Conservation (phyloP, 257 asterid species). For the Datura wrightii region DNA sequence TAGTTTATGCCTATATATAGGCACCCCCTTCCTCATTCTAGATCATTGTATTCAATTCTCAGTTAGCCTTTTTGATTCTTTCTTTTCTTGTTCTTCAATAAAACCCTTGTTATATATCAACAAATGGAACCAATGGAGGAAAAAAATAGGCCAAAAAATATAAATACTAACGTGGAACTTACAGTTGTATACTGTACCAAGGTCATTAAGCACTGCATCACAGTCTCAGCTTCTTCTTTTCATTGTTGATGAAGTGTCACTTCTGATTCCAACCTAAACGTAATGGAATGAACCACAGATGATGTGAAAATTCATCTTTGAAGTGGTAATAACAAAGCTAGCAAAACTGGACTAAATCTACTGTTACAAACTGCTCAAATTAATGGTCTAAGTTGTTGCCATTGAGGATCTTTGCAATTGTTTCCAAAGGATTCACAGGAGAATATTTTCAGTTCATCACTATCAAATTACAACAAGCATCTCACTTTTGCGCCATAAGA, state of each 20-base stretch:
- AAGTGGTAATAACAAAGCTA: constrained; percentile 15
- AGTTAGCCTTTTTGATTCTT: no score
- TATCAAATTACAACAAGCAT: constrained; percentile 35
- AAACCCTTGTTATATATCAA: no score
- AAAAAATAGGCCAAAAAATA: neutral
- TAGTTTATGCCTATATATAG: no score
- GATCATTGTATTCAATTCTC: no score
- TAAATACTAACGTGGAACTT: constrained; percentile 40
- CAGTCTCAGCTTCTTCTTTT: constrained; percentile 81
- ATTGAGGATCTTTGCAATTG: constrained; percentile 97
- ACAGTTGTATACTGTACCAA: constrained; percentile 94
- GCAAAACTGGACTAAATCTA: constrained; percentile 35
- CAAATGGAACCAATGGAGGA: no score
- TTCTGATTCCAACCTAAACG: constrained; percentile 80
- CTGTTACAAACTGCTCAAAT: constrained; percentile 78
- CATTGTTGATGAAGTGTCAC: constrained; percentile 71
- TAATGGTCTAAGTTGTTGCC: constrained; percentile 96
- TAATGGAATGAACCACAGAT: constrained; percentile 40
- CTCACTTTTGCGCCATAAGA: neutral
- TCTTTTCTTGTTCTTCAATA: no score
- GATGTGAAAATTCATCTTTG: constrained; percentile 38
- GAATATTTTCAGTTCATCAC: constrained; percentile 86
- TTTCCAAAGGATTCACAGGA: constrained; percentile 95
- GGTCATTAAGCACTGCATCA: constrained; percentile 73
- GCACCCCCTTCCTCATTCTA: no score